Percentiles rank a stretch among this genome's conserved stretches.
phyloP scores from a whole-genome alignment of 164 flowering plant genomes.

The Tinospora cordifolia region DNA sequence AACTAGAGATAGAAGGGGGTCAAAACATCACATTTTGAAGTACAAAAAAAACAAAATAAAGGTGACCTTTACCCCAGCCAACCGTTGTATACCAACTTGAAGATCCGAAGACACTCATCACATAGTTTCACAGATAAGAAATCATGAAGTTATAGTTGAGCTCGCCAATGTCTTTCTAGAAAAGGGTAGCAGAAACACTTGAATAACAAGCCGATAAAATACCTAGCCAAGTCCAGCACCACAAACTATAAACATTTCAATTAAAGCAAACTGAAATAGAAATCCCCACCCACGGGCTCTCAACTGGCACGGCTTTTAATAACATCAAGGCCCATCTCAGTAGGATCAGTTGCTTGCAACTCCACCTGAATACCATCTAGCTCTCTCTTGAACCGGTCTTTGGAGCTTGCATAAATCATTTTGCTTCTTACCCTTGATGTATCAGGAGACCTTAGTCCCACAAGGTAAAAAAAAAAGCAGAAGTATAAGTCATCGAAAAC shows the following conservation, averaged over 20 bases:
- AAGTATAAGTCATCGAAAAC: background rate
- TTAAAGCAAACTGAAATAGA: conserved; percentile 23
- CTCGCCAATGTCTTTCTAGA: conserved; percentile 24
- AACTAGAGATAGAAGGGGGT: conserved; percentile 14
- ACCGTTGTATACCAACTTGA: conserved; percentile 30
- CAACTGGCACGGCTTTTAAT: conserved; percentile 43
- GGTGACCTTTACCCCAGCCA: conserved; percentile 25
- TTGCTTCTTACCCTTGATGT: conserved; percentile 49
- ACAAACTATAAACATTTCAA: conserved; percentile 40
- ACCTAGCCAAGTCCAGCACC: conserved; percentile 35
- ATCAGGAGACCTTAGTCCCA: conserved; percentile 44
- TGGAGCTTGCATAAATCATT: conserved; percentile 56
- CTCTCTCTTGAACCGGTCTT: conserved; percentile 55
- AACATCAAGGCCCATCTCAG: conserved; percentile 52
- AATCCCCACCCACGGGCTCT: conserved; percentile 18
- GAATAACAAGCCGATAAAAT: conserved; percentile 26
- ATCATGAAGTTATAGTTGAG: conserved; percentile 29
- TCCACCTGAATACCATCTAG: conserved; percentile 56
- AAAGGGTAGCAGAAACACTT: conserved; percentile 22
- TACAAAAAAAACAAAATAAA: conserved; percentile 18
- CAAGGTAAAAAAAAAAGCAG: background rate
- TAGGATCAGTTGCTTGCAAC: conserved; percentile 51
- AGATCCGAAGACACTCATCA: conserved; percentile 24
- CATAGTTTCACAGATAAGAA: conserved; percentile 35
- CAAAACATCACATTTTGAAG: conserved; percentile 19